A percentile compares a stretch with the other conserved stretches of the same genome.
phyloP scores from a whole-genome alignment of 2,329 filamentous ascomycete genomes.

The Gaeumannomyces sp. region DNA sequence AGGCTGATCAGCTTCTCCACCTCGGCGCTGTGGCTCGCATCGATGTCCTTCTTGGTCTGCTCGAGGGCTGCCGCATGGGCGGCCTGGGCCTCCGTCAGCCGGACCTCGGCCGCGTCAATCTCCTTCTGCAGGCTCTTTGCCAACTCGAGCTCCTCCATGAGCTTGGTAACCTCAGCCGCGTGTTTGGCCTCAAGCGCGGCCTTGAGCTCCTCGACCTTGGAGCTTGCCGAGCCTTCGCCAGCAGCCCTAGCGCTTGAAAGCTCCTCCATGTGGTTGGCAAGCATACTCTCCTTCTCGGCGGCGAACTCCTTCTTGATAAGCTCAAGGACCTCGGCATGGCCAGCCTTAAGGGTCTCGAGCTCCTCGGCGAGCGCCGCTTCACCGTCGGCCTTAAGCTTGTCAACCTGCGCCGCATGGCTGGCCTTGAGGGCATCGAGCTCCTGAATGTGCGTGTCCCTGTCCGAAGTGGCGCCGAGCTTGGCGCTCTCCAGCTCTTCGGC shows the following conservation, averaged over 20 bases:
- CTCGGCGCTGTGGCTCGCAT: conserved; percentile 36
- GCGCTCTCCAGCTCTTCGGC: conserved; percentile 53
- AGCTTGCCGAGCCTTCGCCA: conserved; percentile 19
- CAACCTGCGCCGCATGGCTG: conserved; percentile 42
- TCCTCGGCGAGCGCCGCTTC: conserved; percentile 28
- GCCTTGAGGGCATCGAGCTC: conserved; percentile 50
- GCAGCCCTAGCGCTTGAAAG: conserved; percentile 21
- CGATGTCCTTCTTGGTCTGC: conserved; percentile 32
- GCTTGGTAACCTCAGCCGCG: conserved; percentile 28
- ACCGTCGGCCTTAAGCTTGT: conserved; percentile 20
- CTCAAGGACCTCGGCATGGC: conserved; percentile 37
- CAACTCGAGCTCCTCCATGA: conserved; percentile 28
- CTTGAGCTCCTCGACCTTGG: conserved; percentile 29
- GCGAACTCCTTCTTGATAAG: conserved; percentile 35
- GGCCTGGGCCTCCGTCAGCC: conserved; percentile 28
- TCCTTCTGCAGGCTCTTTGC: conserved; percentile 26
- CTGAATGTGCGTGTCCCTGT: conserved; percentile 39
- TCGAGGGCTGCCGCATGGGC: conserved; percentile 30
- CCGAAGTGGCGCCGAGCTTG: conserved; percentile 44
- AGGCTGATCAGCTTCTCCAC: conserved; percentile 39
- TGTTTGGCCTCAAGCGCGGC: conserved; percentile 28
- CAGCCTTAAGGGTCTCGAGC: conserved; percentile 32
- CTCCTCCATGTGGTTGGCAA: conserved; percentile 26
- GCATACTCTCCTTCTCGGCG: conserved; percentile 30
- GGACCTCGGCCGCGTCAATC: conserved; percentile 22